Base-by-base conservation (phyloP, 106 monocot species). In the Allium fistulosum region DNA sequence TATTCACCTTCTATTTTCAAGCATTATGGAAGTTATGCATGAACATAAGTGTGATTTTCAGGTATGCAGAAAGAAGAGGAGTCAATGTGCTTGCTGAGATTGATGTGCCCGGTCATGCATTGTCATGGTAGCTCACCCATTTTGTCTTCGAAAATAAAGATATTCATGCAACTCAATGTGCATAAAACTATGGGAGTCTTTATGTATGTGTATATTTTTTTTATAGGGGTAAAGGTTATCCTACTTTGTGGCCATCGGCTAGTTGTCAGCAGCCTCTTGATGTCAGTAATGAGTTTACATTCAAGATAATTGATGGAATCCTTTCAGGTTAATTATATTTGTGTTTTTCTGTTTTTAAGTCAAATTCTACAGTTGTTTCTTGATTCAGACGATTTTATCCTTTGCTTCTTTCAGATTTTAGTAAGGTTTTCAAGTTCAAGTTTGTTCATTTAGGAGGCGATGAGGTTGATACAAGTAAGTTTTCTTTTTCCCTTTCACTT, bases 61-160 rank as follows among this genome's bases (percentile, higher is more conserved):
- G 96, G 53, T 96, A 96, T 75, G 96, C 96, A 56, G 75, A 82
- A 82, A 85, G 60, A 55, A 67, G 81, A 75, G 95, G 95, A n/a
- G 72, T 95, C 59, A 95, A 88, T 76, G 83, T 95, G 57, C 58
- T 95, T 73, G 88, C 95, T 70, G 95, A 95, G 79, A 81, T 95
- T 66, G 95, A 95, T 88, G 84, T 96, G n/a, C 95, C 95, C 6
- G 95, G 95, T 27, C 95, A 95, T 84, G 78, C 95, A 66, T 49
- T 46, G 15, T 95, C 96, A 73, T 96, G 96, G 96, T 96, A 88
- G 11, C 48, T 71, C 37, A 37, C 37, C 5, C 37, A 37, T 37
- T 28, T 28, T 37, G 37, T 37, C 37, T 37, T 37, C 2, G 5
- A 37, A 37, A 37, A 37, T 4, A 37, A 37, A 1, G 37, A 37